These are phyloP conservation scores for Boletus smithii DNA, from an alignment of 1,284 basidiomycete genomes.

Conservation along the genomic window DNA sequence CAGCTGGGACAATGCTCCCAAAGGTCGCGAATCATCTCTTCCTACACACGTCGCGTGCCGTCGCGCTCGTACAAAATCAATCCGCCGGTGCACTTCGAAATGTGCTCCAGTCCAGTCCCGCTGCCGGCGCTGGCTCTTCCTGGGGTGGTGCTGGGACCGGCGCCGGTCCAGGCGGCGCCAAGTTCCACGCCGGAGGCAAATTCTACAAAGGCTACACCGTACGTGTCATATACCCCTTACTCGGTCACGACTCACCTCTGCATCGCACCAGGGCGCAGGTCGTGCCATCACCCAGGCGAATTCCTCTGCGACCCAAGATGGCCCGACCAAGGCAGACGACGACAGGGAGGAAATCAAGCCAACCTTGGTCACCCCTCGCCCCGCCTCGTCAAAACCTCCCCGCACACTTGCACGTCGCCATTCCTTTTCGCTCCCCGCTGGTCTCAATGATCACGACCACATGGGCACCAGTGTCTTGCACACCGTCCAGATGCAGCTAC, in stretches of 20 bases:
- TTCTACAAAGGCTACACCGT: slow-evolving; percentile 62
- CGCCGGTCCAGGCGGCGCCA: slow-evolving; percentile 60
- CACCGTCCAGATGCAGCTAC: slow-evolving; percentile 56
- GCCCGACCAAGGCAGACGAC: slow-evolving; percentile 44
- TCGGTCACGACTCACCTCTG: slow-evolving; percentile 6
- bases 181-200: slow-evolving; percentile 63
- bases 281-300: slow-evolving; percentile 70
- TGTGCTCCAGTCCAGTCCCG: slow-evolving; percentile 55
- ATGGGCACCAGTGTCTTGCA: slow-evolving; percentile 53
- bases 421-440: slow-evolving; percentile 47
- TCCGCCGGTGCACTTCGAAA: slow-evolving; percentile 62
- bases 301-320: slow-evolving; percentile 50
- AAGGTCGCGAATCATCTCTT: slow-evolving; percentile 75
- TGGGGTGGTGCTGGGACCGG: slow-evolving; percentile 57
- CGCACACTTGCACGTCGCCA: slow-evolving; percentile 52
- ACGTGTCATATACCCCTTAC: slow-evolving; percentile 17
- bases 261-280: slow-evolving; percentile 49
- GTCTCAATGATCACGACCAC: slow-evolving; percentile 34
- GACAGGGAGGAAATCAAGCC: slow-evolving; percentile 52
- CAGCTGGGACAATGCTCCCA: slow-evolving; percentile 57
- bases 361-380: slow-evolving; percentile 33
- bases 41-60: slow-evolving; percentile 70
- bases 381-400: slow-evolving; percentile 26
- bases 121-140: slow-evolving; percentile 49
- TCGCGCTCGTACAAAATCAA: slow-evolving; percentile 68